Percentiles rank a stretch among this genome's conserved stretches.
These are phyloP conservation scores for Komagataella pastoris DNA, from an alignment of 805 yeast species.

Conservation along the genomic window DNA sequence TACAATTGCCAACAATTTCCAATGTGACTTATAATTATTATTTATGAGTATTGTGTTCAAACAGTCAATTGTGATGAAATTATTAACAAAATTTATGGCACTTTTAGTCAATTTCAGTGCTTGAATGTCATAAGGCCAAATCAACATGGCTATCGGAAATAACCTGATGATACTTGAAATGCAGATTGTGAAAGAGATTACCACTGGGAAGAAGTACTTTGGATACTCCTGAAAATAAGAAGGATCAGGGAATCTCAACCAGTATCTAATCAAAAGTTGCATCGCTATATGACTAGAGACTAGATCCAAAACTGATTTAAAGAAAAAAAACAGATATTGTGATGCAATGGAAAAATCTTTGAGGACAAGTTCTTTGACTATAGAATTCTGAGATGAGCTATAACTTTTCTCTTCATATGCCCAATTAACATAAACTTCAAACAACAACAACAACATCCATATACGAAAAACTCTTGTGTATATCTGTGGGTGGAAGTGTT, in stretches of 20 bases:
- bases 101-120: conserved; percentile 26
- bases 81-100: conserved; percentile 17
- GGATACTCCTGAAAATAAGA: conserved; percentile 13
- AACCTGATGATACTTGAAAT: conserved; percentile 71
- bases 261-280: conserved; percentile 17
- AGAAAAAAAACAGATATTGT: conserved; percentile 46
- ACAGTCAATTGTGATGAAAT: conserved; percentile 17
- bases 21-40: conserved; percentile 13
- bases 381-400: conserved; percentile 3
- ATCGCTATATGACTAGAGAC: conserved; percentile 12
- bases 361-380: conserved; percentile 15
- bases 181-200: conserved; percentile 54
- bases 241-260: conserved; percentile 17
- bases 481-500: neutral
- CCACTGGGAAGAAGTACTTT: conserved; percentile 15
- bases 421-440: conserved; percentile 89
- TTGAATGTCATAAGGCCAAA: conserved; percentile 92
- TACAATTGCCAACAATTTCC: conserved; percentile 15
- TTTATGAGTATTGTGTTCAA: conserved; percentile 16
- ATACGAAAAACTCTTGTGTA: conserved; percentile 21
- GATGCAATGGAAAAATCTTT: conserved; percentile 21
- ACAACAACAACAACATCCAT: conserved; percentile 50
- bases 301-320: conserved; percentile 29
- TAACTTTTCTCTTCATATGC: conserved; percentile 65
- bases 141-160: conserved; percentile 84